A percentile compares a stretch with the other conserved stretches of the same genome.
Evolutionary conservation across 2,329 filamentous ascomycete genomes (phyloP).

Genomic region (Lojkania enalia): DNA sequence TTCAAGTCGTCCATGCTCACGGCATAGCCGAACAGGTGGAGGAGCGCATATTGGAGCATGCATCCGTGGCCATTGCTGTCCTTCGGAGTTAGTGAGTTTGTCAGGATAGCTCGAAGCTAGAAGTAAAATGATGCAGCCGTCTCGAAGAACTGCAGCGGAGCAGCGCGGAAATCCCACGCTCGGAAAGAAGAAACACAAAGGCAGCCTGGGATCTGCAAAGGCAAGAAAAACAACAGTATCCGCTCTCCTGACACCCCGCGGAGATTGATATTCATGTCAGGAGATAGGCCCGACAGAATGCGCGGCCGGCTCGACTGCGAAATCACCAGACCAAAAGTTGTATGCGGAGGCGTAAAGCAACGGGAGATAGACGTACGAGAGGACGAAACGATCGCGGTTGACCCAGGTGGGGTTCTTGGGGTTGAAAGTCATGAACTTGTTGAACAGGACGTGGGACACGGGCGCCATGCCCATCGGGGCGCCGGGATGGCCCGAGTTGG

Average conservation of each 20-base stretch:
- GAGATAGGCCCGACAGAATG: no score
- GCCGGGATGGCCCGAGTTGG: slow-evolving; percentile 98
- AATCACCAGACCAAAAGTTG: no score
- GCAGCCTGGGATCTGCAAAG: not conserved
- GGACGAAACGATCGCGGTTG: slow-evolving; percentile 97
- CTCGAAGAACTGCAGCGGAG: slow-evolving; percentile 15
- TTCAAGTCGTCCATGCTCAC: slow-evolving; percentile 90
- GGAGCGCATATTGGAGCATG: slow-evolving; percentile 98
- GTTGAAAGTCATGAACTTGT: slow-evolving; percentile 99
- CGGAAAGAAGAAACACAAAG: slow-evolving; percentile 1
- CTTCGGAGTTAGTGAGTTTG: slow-evolving; percentile 22
- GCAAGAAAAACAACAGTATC: slow-evolving; percentile 20
- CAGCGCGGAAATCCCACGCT: slow-evolving; percentile 15
- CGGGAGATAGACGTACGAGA: slow-evolving; percentile 77
- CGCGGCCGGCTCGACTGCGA: no score
- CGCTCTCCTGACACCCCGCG: slow-evolving; percentile 17
- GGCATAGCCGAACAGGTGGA: slow-evolving; percentile 93
- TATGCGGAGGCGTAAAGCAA: no score
- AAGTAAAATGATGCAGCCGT: not conserved
- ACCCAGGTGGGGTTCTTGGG: slow-evolving; percentile 97
- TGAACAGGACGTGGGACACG: slow-evolving; percentile 93
- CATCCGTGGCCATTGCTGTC: slow-evolving; percentile 94
- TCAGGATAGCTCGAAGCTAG: not conserved
- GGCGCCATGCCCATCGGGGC: slow-evolving; percentile 98
- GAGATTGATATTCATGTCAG: slow-evolving; percentile 20